phyloP scores from a whole-genome alignment of 768 basidiomycete genomes.

The Boletales sp. region DNA sequence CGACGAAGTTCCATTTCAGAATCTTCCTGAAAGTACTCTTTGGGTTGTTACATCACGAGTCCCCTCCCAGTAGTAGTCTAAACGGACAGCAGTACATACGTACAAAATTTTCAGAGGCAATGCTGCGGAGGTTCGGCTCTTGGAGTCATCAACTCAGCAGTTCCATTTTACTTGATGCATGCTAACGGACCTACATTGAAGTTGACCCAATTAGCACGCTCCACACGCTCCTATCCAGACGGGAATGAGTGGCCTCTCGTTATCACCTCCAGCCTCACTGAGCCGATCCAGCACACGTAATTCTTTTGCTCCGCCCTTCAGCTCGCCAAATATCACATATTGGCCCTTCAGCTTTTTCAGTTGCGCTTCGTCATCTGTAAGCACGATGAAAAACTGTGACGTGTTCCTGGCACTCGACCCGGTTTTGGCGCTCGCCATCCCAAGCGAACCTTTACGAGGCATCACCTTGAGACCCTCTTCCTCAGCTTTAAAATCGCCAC shows the following conservation, averaged over 20 bases:
- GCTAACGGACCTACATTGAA: constrained; percentile 1
- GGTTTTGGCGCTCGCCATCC: constrained; percentile 46
- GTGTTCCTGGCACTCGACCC: constrained; percentile 45
- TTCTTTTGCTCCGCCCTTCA: constrained; percentile 31
- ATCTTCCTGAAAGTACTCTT: neutral
- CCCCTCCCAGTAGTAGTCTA: no score
- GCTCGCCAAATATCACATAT: constrained; percentile 43
- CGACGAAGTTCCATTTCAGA: neutral
- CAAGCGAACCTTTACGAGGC: constrained; percentile 41
- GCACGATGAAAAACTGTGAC: constrained; percentile 49
- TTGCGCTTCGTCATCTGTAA: constrained; percentile 37
- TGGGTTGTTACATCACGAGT: no score
- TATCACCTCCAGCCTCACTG: constrained; percentile 29
- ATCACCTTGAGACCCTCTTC: constrained; percentile 45
- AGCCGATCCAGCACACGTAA: constrained; percentile 34
- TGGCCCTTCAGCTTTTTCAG: constrained; percentile 48
- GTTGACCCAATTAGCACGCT: constrained; percentile 6
- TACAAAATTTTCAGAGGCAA: neutral
- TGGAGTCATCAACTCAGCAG: neutral
- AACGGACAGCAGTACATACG: no score
- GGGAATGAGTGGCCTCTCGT: constrained; percentile 33
- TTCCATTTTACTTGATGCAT: neutral
- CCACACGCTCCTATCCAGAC: constrained; percentile 47
- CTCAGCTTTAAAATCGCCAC: constrained; percentile 48
- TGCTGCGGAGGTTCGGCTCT: neutral